Base-by-base conservation (phyloP, 805 yeast species). In the Hanseniaspora guilliermondii region DNA sequence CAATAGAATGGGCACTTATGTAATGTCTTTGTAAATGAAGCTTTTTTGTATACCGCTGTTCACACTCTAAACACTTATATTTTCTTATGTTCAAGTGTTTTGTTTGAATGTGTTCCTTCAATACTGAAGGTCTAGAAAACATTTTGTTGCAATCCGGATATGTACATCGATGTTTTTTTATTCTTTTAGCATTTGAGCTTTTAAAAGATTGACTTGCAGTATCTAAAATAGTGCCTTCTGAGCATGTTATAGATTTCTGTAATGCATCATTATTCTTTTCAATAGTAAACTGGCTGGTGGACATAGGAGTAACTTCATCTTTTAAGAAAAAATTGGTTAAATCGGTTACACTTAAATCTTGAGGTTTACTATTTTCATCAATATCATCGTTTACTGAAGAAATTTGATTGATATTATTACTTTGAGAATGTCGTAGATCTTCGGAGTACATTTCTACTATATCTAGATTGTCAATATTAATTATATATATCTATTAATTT, bases 21-120 rank as follows among this genome's bases (percentile, higher is more conserved):
- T 71, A 58, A 65, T 93, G 98, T 27, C 87, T 77, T 49, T 79
- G 76, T 41, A 91, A 69, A 69, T 91, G 97, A n/a, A 85, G 79
- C 58, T 82, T 84, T 52, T 96, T 74, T 17, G 79, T 71, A 63
- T 87, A 93, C 0, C 82, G 65, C 57, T 77, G 78, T 0, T 68
- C 72, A 67, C 98, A 93, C 4, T 66, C 70, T 2, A 67, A 64
- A 64, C 98, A 93, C 45, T 62, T 62, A 64, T 80, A 91, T 0
- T 95, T 95, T 53, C 93, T 71, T 40, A 82, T 80, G 57, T 86
- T 85, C 2, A 85, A 76, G 62, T 93, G 98, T 0, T 60, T 61
- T 8, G 85, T 67, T 39, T 91, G 72, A 57, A 76, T 73, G 62
- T 93, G 98, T 61, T 87, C 96, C 36, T 82, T 85, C 49, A 93